phyloP scores from a whole-genome alignment of 768 basidiomycete species.

The Mycena venus region DNA sequence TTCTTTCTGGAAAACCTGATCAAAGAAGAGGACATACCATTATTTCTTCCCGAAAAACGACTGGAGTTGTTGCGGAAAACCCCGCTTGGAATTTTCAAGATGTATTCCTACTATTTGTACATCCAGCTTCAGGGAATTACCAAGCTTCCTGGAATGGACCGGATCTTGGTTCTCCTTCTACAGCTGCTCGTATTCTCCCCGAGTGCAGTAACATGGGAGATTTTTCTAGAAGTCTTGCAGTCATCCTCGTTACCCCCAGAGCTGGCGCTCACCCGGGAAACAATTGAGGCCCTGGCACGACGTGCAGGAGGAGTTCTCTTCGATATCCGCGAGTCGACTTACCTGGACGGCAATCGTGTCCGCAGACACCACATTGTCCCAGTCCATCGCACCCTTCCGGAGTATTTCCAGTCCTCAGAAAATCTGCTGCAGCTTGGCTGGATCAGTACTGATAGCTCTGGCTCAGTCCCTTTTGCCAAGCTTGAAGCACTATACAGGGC shows the following conservation, averaged over 20 bases:
- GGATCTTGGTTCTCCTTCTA: not conserved
- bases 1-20: slow-evolving; percentile 10
- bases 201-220: slow-evolving; percentile 15
- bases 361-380: slow-evolving; percentile 8
- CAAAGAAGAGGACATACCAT: not conserved
- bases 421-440: not conserved
- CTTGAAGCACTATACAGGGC: not conserved
- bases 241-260: slow-evolving; percentile 7
- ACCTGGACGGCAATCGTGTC: not conserved
- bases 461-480: not conserved
- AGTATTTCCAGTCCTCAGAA: slow-evolving; percentile 15
- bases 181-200: slow-evolving; percentile 9
- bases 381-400: not conserved
- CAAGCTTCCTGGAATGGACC: slow-evolving; percentile 3
- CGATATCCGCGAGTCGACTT: slow-evolving; percentile 11
- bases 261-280: slow-evolving; percentile 5
- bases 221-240: slow-evolving; percentile 5
- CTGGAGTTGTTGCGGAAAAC: not conserved
- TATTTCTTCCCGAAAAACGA: not conserved
- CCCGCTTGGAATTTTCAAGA: slow-evolving; percentile 15
- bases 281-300: not conserved
- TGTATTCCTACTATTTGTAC: slow-evolving; percentile 17
- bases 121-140: slow-evolving; percentile 15
- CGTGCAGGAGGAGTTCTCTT: slow-evolving; percentile 13
- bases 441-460: not conserved